Percentiles rank a stretch among this genome's conserved stretches.
phyloP scores from a whole-genome alignment of 2,329 filamentous ascomycete genomes.

The Verticillium isaacii region DNA sequence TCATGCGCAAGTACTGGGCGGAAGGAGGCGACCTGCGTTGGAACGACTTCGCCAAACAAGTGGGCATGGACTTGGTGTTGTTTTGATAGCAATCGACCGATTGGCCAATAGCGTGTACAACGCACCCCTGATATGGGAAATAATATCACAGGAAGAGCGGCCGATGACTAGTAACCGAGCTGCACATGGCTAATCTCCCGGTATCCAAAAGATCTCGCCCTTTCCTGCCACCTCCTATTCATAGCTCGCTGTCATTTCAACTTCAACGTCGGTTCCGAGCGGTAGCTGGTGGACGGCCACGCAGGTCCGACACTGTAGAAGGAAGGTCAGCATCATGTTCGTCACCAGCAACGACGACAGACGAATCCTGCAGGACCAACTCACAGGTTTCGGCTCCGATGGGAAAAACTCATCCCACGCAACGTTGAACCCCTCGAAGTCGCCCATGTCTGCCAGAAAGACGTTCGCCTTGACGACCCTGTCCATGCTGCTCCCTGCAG shows the following conservation, averaged over 20 bases:
- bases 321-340: neutral
- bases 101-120: too few species aligned
- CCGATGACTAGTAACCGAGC: too few species aligned
- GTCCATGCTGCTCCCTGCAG: constrained; percentile 51
- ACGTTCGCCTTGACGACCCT: constrained; percentile 65
- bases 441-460: constrained; percentile 59
- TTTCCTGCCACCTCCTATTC: too few species aligned
- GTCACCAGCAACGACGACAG: too few species aligned
- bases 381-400: constrained; percentile 39
- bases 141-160: too few species aligned
- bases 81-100: neutral
- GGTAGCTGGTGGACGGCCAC: constrained; percentile 71
- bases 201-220: too few species aligned
- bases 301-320: constrained; percentile 42
- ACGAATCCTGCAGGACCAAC: constrained; percentile 10
- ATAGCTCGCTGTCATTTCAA: constrained; percentile 40
- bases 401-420: constrained; percentile 47
- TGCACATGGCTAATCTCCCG: too few species aligned
- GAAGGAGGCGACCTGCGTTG: neutral
- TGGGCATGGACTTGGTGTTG: neutral
- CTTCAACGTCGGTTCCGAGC: constrained; percentile 66
- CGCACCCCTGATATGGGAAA: too few species aligned
- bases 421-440: constrained; percentile 57
- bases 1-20: neutral
- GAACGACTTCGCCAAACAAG: neutral